A percentile compares a stretch with the other conserved stretches of the same genome.
These are phyloP conservation scores for Pseudoturritis turrita DNA, from an alignment of 345 rosid species.

Conservation along the genomic window DNA sequence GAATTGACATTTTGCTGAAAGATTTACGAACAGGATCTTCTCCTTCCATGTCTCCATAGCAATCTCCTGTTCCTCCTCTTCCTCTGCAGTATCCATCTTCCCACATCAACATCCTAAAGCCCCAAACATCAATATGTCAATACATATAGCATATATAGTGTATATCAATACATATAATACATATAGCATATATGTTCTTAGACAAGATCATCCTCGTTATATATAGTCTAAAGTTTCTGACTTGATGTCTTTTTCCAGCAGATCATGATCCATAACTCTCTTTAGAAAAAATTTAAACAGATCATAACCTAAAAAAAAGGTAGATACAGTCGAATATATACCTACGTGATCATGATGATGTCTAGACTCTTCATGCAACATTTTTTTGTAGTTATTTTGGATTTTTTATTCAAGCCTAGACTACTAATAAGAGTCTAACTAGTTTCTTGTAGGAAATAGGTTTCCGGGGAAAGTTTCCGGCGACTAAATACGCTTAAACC, in stretches of 20 bases:
- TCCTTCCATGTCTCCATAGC: conserved; percentile 79
- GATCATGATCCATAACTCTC: not conserved
- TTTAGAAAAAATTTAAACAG: not conserved
- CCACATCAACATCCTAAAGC: conserved; percentile 97
- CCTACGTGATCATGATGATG: not conserved
- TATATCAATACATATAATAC: no score
- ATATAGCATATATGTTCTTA: no score
- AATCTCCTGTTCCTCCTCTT: conserved; percentile 58
- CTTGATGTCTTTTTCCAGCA: not conserved
- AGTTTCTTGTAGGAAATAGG: not conserved
- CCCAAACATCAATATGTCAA: conserved; percentile 1
- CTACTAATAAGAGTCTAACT: not conserved
- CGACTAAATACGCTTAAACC: not conserved
- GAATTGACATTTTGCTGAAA: conserved; percentile 99
- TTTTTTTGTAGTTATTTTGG: not conserved
- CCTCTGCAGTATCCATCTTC: conserved; percentile 98
- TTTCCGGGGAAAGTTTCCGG: conserved; percentile 1
- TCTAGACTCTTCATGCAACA: conserved; percentile 3
- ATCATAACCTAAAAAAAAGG: not conserved
- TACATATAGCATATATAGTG: no score
- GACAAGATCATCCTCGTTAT: not conserved
- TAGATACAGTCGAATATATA: not conserved
- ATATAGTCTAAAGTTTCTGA: not conserved
- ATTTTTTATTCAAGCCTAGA: not conserved
- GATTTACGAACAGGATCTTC: conserved; percentile 95